Percentiles rank a stretch among this genome's conserved stretches.
Conservation (phyloP, 2,329 filamentous ascomycete species). For the Pestalotiopsis sp. region DNA sequence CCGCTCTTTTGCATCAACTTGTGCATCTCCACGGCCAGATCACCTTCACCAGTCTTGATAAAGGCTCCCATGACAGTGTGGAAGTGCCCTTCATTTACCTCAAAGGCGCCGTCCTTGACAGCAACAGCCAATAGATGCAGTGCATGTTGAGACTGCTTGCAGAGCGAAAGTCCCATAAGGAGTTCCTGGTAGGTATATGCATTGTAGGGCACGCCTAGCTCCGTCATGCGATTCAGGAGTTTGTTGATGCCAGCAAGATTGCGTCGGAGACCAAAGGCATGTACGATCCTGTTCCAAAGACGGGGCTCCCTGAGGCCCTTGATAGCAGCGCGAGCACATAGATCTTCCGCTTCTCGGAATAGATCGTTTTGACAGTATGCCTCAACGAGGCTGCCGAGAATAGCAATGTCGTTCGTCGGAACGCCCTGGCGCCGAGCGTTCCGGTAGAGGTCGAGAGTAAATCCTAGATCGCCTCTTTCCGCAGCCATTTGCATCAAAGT, state of each 20-base stretch:
- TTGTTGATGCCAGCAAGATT: constrained; percentile 52
- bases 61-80: constrained; percentile 56
- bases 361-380: constrained; percentile 65
- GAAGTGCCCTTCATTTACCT: constrained; percentile 52
- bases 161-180: constrained; percentile 50
- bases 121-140: constrained; percentile 49
- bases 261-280: constrained; percentile 67
- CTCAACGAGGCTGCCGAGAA: constrained; percentile 68
- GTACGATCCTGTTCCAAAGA: constrained; percentile 80
- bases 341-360: constrained; percentile 56
- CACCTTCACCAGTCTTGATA: constrained; percentile 45
- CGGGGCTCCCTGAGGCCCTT: constrained; percentile 55
- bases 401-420: constrained; percentile 49
- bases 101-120: constrained; percentile 45
- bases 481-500: constrained; percentile 75
- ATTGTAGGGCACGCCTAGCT: constrained; percentile 49
- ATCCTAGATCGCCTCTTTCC: constrained; percentile 71
- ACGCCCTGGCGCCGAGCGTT: constrained; percentile 59
- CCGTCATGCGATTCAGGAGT: constrained; percentile 51
- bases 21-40: constrained; percentile 43
- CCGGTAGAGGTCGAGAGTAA: constrained; percentile 66
- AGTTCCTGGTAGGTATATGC: constrained; percentile 52
- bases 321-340: constrained; percentile 59
- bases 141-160: constrained; percentile 52
- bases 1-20: constrained; percentile 45